Evolutionary conservation across 75 land plant species (phyloP).

Genomic region (Selaginella moellendorffii): DNA sequence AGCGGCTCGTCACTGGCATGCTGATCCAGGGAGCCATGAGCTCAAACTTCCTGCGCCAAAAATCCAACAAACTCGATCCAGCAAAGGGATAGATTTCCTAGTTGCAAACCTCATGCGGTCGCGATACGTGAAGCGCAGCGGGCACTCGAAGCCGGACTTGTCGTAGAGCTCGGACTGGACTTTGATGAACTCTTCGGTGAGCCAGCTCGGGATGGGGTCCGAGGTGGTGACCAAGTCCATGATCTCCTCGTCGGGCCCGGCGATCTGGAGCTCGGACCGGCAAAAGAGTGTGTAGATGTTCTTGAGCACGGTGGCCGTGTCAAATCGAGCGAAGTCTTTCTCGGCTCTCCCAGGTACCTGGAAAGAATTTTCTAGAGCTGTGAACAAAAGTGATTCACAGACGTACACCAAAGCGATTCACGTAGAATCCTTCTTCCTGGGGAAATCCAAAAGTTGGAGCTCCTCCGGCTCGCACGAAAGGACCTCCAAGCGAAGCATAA

Average conservation of each 20-base stretch:
- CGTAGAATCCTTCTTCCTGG: neutral
- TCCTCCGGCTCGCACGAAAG: neutral
- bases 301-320: conserved; percentile 38
- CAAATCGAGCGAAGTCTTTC: conserved; percentile 64
- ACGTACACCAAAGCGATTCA: neutral
- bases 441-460: neutral
- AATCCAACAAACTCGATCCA: neutral
- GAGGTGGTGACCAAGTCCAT: conserved; percentile 43
- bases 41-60: neutral
- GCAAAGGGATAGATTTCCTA: too few species aligned
- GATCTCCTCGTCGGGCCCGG: conserved; percentile 36
- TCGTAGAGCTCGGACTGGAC: conserved; percentile 32
- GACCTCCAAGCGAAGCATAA: neutral
- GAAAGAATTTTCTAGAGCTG: neutral
- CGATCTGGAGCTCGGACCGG: conserved; percentile 36
- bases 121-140: conserved; percentile 14
- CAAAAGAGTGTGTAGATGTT: conserved; percentile 49
- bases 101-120: neutral
- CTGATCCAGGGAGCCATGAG: neutral
- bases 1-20: conserved; percentile 14
- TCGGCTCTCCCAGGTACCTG: conserved; percentile 62
- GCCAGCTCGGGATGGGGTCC: conserved; percentile 44
- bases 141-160: conserved; percentile 35
- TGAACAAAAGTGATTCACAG: neutral
- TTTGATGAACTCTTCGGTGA: conserved; percentile 43